These are phyloP conservation scores for Isatis tinctoria DNA, from an alignment of 345 rosid species.

Conservation along the genomic window DNA sequence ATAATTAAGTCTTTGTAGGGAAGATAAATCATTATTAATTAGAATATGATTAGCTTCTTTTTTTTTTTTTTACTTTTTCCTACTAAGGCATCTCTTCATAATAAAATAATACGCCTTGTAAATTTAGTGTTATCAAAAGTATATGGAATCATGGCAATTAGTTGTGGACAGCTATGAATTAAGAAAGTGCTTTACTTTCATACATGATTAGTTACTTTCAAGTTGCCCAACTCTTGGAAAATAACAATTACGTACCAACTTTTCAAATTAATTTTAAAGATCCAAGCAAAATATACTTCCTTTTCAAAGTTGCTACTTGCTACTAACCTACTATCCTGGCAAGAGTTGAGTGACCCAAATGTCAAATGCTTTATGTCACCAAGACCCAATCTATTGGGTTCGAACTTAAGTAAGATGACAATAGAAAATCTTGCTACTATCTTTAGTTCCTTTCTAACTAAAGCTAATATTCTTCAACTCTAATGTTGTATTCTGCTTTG, in stretches of 20 bases:
- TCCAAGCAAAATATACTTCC: neutral
- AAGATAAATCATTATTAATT: neutral
- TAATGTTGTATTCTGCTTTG: neutral
- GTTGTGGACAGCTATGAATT: slow-evolving; percentile 27
- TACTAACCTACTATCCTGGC: no score
- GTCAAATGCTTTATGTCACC: neutral
- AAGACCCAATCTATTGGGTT: neutral
- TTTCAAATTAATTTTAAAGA: neutral
- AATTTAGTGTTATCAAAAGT: slow-evolving; percentile 9
- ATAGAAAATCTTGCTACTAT: neutral
- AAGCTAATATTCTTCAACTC: neutral
- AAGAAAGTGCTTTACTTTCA: slow-evolving; percentile 17
- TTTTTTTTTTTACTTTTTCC: neutral
- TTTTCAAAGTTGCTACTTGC: neutral
- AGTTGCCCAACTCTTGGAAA: slow-evolving; percentile 10
- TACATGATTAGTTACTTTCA: neutral
- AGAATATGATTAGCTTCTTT: neutral
- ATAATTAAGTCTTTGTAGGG: neutral
- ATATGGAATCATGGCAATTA: slow-evolving; percentile 14
- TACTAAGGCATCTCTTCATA: neutral
- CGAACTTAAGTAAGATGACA: neutral
- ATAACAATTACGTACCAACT: neutral
- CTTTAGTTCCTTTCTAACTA: neutral
- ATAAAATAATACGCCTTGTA: neutral
- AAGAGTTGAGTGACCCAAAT: neutral